Evolutionary conservation across 768 basidiomycete species (phyloP).

Genomic region (Suillus luteus): DNA sequence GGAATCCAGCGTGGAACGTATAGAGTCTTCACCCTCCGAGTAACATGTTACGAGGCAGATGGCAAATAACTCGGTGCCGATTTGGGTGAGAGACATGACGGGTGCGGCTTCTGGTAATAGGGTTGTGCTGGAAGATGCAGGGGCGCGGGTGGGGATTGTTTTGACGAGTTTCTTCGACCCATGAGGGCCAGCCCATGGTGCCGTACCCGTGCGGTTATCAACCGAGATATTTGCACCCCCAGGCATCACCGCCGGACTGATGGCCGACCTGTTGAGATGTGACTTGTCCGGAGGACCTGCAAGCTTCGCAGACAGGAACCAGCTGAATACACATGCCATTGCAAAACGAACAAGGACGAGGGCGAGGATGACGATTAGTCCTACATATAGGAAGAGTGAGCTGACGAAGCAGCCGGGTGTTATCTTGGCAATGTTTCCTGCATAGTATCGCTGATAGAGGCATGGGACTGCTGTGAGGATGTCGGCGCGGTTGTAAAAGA

Average conservation of each 20-base stretch:
- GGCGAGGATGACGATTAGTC: conserved; percentile 87
- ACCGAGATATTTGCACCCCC: conserved; percentile 95
- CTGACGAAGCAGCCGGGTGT: conserved; percentile 95
- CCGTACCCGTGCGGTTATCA: conserved; percentile 88
- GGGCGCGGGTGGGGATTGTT: conserved; percentile 46
- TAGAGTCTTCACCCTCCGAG: conserved; percentile 92
- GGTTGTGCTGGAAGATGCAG: conserved; percentile 57
- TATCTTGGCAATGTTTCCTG: conserved; percentile 95
- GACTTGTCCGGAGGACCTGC: conserved; percentile 73
- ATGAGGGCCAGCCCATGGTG: conserved; percentile 82
- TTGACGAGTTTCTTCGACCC: conserved; percentile 55
- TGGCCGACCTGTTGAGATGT: conserved; percentile 77
- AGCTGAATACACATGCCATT: conserved; percentile 97
- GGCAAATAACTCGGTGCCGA: conserved; percentile 93
- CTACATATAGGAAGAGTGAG: conserved; percentile 83
- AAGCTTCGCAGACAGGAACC: conserved; percentile 87
- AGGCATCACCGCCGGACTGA: conserved; percentile 95
- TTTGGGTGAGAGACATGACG: conserved; percentile 79
- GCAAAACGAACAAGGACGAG: conserved; percentile 89
- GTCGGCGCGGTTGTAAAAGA: conserved; percentile 73
- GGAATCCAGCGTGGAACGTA: conserved; percentile 90
- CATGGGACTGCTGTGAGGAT: conserved; percentile 76
- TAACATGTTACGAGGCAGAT: conserved; percentile 98
- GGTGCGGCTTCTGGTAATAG: conserved; percentile 48
- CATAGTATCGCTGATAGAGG: conserved; percentile 81